Base-by-base conservation (phyloP, 2,329 filamentous ascomycete genomes). In the Monosporascus cannonballus region DNA sequence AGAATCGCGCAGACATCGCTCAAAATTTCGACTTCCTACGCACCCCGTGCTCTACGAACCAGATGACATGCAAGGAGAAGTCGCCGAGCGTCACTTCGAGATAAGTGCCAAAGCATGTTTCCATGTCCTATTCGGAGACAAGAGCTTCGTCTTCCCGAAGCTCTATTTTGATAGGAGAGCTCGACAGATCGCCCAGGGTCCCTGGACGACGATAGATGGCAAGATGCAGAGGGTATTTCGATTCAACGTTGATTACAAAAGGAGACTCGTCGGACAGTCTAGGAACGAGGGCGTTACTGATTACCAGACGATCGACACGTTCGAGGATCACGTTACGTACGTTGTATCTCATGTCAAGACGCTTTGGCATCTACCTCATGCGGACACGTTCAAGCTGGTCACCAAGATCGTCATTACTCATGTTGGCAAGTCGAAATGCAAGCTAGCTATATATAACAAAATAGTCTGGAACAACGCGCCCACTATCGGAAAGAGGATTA, bases 361-460 rank as follows among this genome's bases (percentile, higher is more conserved):
- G 18, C 78, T 82, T 7, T 96, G 90, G 90, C 90, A 96, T 73
- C 77, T 97, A 38, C 94, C 94, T 14, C 86, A 91, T 66, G 83
- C 86, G 50, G 78, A 84, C 48, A 81, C 84, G 49, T 96, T 97
- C 71, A 86, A 86, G 61, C 76, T 96, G 22, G 83, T 95, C 53
- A 93, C 84, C 59, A 96, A 96, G 71, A 85, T 96, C 57, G 90
- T 96, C 58, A 94, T 99, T 57, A 96, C 94, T 2, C 90, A 97
- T 65, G 80, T 93, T 55, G 85, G 90, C 50, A 97, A 97, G 72
- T 91, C 89, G 14, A 91, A 87, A 68, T 96, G 90, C 70, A 96
- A 94, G 72, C 81, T 99, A 51, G 87, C 91, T 25, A 83, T 97
- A 44, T 96, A 90, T 71, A 89, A 86, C 50, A 88, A 87, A 63